Evolutionary conservation across 768 basidiomycete species (phyloP).

Genomic region (Termitomyces sp.): DNA sequence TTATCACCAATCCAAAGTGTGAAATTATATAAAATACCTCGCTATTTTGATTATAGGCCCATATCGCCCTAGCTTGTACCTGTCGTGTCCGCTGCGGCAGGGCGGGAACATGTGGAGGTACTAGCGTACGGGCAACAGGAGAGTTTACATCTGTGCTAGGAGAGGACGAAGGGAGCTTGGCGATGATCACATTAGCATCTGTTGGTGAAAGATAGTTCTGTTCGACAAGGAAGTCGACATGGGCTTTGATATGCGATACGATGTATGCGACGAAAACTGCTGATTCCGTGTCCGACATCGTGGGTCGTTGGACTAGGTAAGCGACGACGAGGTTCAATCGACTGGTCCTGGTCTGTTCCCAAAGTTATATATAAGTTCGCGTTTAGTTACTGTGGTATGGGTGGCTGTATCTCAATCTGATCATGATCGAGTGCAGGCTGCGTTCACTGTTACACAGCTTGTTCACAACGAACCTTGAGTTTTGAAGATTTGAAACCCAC

Average conservation of each 20-base stretch:
- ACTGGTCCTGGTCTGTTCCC: too few relatives aligned
- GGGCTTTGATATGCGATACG: constrained; percentile 50
- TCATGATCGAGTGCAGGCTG: too few relatives aligned
- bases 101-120: background rate
- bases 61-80: constrained; percentile 51
- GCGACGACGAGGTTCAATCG: too few relatives aligned
- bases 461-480: too few relatives aligned
- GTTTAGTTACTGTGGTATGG: too few relatives aligned
- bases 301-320: background rate
- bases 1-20: background rate
- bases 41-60: constrained; percentile 65
- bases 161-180: constrained; percentile 37
- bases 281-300: constrained; percentile 14
- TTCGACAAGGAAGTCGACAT: constrained; percentile 54
- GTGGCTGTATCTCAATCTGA: too few relatives aligned
- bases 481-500: too few relatives aligned
- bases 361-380: too few relatives aligned
- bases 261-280: constrained; percentile 57
- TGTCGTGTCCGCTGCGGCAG: constrained; percentile 15
- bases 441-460: too few relatives aligned
- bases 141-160: background rate
- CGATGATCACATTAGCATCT: constrained; percentile 47
- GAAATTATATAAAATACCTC: constrained; percentile 20
- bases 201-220: constrained; percentile 49
- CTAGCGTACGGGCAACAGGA: background rate